These are phyloP conservation scores for Glycine tomentella DNA, from an alignment of 306 rosid species.

Conservation along the genomic window DNA sequence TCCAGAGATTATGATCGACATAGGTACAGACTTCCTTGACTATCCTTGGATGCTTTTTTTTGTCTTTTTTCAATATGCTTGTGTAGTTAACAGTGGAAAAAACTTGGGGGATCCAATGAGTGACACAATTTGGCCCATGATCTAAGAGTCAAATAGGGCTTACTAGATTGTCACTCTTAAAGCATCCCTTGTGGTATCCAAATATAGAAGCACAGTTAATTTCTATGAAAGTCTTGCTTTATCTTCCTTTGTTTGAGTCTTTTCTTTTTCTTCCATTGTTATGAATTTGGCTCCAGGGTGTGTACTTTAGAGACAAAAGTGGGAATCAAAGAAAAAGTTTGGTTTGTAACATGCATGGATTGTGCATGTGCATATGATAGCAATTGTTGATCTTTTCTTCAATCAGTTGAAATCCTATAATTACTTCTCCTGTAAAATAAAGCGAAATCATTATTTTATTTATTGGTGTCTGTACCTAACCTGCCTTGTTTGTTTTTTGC, in stretches of 20 bases:
- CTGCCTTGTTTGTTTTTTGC: constrained; percentile 15
- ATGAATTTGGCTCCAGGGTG: not conserved
- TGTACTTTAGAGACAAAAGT: not conserved
- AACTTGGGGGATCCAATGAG: not conserved
- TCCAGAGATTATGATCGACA: constrained; percentile 92
- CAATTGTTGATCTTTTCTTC: not conserved
- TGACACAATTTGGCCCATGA: not conserved
- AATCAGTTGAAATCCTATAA: not conserved
- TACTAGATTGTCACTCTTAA: constrained; percentile 7
- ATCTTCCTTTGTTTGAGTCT: not conserved
- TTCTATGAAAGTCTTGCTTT: not conserved
- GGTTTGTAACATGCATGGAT: constrained; percentile 9
- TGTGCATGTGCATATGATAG: not conserved
- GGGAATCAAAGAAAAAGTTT: not conserved
- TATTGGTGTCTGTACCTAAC: constrained; percentile 28
- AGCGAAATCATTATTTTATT: not conserved
- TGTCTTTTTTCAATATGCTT: constrained; percentile 7
- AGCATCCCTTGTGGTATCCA: not conserved
- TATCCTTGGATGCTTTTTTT: not conserved
- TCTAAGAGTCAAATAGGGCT: not conserved
- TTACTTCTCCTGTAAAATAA: not conserved
- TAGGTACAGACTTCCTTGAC: constrained; percentile 61
- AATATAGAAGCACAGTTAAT: not conserved
- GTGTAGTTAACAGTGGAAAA: not conserved
- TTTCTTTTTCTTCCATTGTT: not conserved